Conservation (phyloP, 495 filamentous ascomycete genomes). For the Penicillium daleae region DNA sequence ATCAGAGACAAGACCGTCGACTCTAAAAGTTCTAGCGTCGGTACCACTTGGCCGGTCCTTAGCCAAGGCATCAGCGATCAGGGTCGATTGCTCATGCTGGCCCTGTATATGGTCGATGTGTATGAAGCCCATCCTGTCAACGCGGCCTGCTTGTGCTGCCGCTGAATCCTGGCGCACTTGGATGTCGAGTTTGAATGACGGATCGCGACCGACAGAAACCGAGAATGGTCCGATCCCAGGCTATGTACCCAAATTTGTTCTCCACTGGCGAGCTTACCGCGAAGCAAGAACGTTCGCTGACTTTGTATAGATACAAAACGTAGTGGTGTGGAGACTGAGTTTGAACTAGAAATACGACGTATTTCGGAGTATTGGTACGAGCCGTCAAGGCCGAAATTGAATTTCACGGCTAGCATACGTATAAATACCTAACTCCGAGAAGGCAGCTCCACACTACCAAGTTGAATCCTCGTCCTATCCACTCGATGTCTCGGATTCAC, state of each 20-base stretch:
- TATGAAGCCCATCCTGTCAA: conserved; percentile 36
- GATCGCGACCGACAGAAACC: conserved; percentile 9
- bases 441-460: background rate
- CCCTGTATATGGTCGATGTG: conserved; percentile 19
- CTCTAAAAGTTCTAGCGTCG: conserved; percentile 22
- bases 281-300: background rate
- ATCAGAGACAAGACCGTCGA: conserved; percentile 26
- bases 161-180: conserved; percentile 8
- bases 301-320: background rate
- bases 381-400: background rate
- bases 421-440: background rate
- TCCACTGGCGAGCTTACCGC: conserved; percentile 12
- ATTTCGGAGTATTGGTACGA: background rate
- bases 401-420: background rate
- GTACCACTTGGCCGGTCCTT: conserved; percentile 11
- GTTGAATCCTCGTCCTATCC: background rate
- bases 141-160: conserved; percentile 16
- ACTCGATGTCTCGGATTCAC: conserved; percentile 4
- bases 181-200: conserved; percentile 12
- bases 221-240: conserved; percentile 20
- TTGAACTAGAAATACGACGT: background rate
- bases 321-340: conserved; percentile 13
- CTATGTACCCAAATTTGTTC: conserved; percentile 21
- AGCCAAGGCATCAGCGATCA: conserved; percentile 3
- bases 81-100: conserved; percentile 4